phyloP scores from a whole-genome alignment of 768 basidiomycete species.

The Leccinum rimulosum region DNA sequence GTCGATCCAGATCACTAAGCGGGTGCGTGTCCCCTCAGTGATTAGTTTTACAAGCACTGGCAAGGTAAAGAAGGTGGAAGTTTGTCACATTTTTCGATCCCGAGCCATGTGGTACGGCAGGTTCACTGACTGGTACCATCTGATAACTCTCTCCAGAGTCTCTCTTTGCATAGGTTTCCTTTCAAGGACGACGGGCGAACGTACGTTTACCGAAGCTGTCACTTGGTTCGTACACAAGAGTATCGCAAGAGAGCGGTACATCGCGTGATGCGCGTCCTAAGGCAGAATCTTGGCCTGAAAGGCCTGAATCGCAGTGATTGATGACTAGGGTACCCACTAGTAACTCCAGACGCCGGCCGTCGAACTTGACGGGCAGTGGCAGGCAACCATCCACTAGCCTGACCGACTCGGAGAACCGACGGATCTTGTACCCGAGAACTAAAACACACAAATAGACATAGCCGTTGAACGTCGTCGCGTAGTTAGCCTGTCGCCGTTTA shows the following conservation, averaged over 20 bases:
- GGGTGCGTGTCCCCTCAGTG: not conserved
- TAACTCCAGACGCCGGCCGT: not conserved
- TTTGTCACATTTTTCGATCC: too few species aligned
- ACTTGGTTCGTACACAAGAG: not conserved
- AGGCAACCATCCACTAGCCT: not conserved
- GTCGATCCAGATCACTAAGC: not conserved
- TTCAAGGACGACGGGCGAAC: not conserved
- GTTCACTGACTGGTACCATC: too few species aligned
- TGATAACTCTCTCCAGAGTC: too few species aligned
- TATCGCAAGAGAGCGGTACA: slow-evolving; percentile 2
- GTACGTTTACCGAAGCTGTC: too few species aligned
- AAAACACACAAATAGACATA: not conserved
- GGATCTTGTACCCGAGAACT: not conserved
- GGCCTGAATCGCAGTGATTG: not conserved
- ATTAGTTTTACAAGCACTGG: too few species aligned
- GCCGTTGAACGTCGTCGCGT: not conserved
- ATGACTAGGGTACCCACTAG: not conserved
- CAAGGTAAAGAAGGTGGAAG: too few species aligned
- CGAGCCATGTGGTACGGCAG: too few species aligned
- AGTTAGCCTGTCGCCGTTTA: not conserved
- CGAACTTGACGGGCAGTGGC: not conserved
- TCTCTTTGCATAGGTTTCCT: not conserved
- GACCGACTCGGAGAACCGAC: not conserved
- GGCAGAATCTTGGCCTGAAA: not conserved
- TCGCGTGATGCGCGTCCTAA: not conserved